Percentiles rank a stretch among this genome's conserved stretches.
Evolutionary conservation across 257 asterid species (phyloP).

Genomic region (Solanum sitiens): DNA sequence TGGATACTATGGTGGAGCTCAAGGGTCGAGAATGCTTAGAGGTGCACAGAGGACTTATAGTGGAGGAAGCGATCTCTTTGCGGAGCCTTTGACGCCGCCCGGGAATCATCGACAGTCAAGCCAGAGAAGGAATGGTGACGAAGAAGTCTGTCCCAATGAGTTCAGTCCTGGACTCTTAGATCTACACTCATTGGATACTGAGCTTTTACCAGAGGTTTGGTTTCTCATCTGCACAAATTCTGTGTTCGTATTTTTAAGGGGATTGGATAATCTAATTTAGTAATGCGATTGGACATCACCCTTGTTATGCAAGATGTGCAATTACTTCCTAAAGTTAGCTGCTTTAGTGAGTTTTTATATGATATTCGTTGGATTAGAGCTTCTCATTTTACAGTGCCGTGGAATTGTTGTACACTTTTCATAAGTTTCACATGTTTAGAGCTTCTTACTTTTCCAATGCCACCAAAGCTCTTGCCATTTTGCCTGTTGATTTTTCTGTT

Average conservation of each 20-base stretch:
- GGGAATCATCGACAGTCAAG: conserved; percentile 19
- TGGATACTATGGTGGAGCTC: conserved; percentile 54
- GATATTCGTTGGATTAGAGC: background rate
- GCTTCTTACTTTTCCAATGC: background rate
- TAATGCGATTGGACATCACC: background rate
- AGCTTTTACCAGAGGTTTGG: conserved; percentile 76
- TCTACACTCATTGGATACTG: conserved; percentile 92
- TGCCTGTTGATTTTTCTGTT: background rate
- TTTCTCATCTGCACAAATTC: background rate
- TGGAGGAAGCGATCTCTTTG: conserved; percentile 48
- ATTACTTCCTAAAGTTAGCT: background rate
- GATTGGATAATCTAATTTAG: background rate
- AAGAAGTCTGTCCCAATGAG: conserved; percentile 55
- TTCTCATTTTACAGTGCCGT: background rate
- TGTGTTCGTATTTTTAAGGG: background rate
- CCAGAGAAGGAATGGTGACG: conserved; percentile 45
- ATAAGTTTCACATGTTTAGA: background rate
- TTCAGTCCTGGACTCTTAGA: conserved; percentile 91
- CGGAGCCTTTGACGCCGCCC: conserved; percentile 81
- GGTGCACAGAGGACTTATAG: conserved; percentile 49
- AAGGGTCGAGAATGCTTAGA: conserved; percentile 51
- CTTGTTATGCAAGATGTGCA: background rate
- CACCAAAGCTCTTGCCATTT: background rate
- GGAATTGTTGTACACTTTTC: background rate
- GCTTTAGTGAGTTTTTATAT: background rate